phyloP scores from a whole-genome alignment of 768 basidiomycete species.

The Tephrocybe sp. region DNA sequence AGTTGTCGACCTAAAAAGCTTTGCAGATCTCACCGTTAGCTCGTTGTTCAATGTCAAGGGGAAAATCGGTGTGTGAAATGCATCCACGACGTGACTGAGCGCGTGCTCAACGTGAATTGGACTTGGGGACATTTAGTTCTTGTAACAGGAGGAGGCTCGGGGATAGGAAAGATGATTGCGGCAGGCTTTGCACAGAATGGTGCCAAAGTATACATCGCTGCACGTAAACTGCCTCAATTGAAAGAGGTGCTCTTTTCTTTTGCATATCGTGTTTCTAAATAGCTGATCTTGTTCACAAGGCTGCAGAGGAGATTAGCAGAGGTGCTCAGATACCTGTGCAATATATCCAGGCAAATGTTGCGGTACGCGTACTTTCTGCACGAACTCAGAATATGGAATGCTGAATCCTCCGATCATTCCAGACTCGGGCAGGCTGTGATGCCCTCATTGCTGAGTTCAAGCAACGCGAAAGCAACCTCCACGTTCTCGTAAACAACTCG shows the following conservation, averaged over 20 bases:
- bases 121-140: conserved; percentile 47
- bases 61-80: conserved; percentile 55
- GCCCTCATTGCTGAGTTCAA: conserved; percentile 67
- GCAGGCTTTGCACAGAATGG: conserved; percentile 82
- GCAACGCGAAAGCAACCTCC: conserved; percentile 67
- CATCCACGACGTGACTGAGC: not conserved
- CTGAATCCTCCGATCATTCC: not conserved
- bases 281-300: conserved; percentile 27
- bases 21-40: conserved; percentile 48
- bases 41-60: conserved; percentile 66
- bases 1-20: not conserved
- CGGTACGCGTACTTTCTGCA: conserved; percentile 42
- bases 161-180: conserved; percentile 85
- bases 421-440: conserved; percentile 82
- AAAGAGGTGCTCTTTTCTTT: conserved; percentile 53
- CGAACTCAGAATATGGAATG: not conserved
- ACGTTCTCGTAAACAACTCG: conserved; percentile 84
- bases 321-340: conserved; percentile 59
- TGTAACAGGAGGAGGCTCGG: conserved; percentile 82
- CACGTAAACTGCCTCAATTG: conserved; percentile 77
- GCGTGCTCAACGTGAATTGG: not conserved
- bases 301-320: conserved; percentile 60
- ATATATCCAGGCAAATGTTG: conserved; percentile 75
- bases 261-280: not conserved
- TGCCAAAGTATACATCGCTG: conserved; percentile 87